Base-by-base conservation (phyloP, 805 yeast species). In the Yarrowia alimentaria region DNA sequence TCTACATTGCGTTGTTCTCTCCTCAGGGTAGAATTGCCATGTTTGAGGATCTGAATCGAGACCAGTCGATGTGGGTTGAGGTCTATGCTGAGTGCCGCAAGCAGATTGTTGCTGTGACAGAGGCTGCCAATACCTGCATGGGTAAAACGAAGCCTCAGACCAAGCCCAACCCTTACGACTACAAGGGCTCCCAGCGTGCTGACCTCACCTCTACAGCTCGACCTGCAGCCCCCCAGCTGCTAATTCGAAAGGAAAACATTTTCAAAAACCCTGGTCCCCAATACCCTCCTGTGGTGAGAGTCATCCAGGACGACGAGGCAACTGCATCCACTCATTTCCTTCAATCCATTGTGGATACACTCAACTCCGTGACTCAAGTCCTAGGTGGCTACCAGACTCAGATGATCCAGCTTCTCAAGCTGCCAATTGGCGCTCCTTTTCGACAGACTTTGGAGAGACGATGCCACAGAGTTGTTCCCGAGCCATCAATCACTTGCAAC, bases 11-110 rank as follows among this genome's bases (percentile, higher is more conserved):
- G 5, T 54, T 56, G 26, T 55, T 55, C 24, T 57, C 60, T 33
- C 54, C 57, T 11, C 55, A 51, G 10, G 60, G 75, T n/a, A 57
- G 75, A 17, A 54, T 52, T 18, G 17, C 57, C n/a, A 66, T 70
- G 6, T 71, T 55, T 53, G 54, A 53, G n/a, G 72, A 71, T 35
- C 58, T 62, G 5, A 59, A 57, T 17, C 58, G 63, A n/a, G 60
- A 57, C 5, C 58, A 54, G 9, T 49, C 62, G 17, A 48, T 60
- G 5, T 70, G 74, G 74, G 55, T 57, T 7, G 57, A 58, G 34
- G 57, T 69, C 14, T 53, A 43, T 29, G 37, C 54, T 2, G 62
- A 58, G 34, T 61, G 65, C 51, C 32, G 53, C 30, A 30, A 33
- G 21, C 24, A 43, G 16, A 21, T 22, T 22, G 43, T 33, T 13